Evolutionary conservation across 1,139 yeast genomes (phyloP), one percentile per base, ranked within the genome.

Genomic region (Blastobotrys elegans): DNA sequence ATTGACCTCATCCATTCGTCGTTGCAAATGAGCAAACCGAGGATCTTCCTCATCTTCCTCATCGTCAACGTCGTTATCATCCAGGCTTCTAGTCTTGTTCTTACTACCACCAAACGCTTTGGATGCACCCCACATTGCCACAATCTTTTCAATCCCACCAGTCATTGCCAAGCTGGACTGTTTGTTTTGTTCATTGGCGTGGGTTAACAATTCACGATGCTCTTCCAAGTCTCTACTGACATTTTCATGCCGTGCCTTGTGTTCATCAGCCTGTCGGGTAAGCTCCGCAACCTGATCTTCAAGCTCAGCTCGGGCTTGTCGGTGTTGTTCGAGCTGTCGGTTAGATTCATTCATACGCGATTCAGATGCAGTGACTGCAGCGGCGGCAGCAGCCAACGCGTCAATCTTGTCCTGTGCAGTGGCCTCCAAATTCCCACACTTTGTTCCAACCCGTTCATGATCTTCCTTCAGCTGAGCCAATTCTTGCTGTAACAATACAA

Each of bases 81-180:
- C 48, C n/a, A 41, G 40, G 16, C 39, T 43, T 13, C 35, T n/a
- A 21, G 21, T 30, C 4, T 22, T 6, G 18, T 13, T 21, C 2
- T 18, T 7, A 8, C 30, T 18, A n/a, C 42, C 31, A 11, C 40
- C 46, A 40, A 61, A 54, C 20, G 50, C 51, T 38, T 60, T 59
- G 18, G 61, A 54, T 1, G 55, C 60, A 6, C 59, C 56, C 67
- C 67, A 63, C 55, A 62, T 47, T n/a, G 62, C 44, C n/a, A 58
- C 59, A 48, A 63, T 56, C 48, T 51, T 50, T 21, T 51, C 56
- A 39, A 63, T 56, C 6, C 62, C 63, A 16, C 51, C 47, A 10
- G 54, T 52, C 50, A 62, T 50, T 5, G 65, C 62, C 21, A 47
- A 30, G n/a, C 56, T 44, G 10, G 63, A 51, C 32, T 52, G 55